Conservation (phyloP, 805 yeast genomes). For the Sporopachydermia lactativora region DNA sequence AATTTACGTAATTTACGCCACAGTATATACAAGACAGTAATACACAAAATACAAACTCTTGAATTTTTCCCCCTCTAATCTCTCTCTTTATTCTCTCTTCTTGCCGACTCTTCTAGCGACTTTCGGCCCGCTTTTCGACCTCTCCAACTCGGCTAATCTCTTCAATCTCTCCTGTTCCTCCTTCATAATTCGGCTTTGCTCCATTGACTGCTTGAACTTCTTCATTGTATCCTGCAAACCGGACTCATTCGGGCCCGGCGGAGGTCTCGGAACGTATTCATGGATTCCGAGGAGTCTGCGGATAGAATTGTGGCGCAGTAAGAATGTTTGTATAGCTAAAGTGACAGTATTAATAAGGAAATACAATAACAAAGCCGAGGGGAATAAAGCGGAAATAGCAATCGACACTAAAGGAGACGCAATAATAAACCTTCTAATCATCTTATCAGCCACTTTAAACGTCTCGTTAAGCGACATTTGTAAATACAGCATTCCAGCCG, state of each 20-base stretch:
- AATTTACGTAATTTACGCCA: no score
- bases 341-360: conserved; percentile 69
- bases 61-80: no score
- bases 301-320: conserved; percentile 44
- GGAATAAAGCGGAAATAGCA: conserved; percentile 75
- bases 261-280: conserved; percentile 42
- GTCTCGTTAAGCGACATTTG: conserved; percentile 39
- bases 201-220: neutral
- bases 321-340: conserved; percentile 57
- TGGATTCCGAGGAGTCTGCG: conserved; percentile 46
- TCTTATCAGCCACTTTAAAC: conserved; percentile 81
- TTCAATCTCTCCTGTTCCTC: conserved; percentile 1
- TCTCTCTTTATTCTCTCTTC: no score
- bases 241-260: conserved; percentile 12
- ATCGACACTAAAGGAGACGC: conserved; percentile 70
- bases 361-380: conserved; percentile 76
- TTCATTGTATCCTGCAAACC: neutral
- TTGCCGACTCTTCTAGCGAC: neutral
- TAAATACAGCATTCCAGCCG: conserved; percentile 43
- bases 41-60: no score
- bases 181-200: neutral
- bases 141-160: neutral
- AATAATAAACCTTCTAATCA: conserved; percentile 54
- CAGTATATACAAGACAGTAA: no score
- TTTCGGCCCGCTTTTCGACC: neutral